phyloP scores from a whole-genome alignment of 192 early-diverging fungal species.

The Entomortierella beljakovae region DNA sequence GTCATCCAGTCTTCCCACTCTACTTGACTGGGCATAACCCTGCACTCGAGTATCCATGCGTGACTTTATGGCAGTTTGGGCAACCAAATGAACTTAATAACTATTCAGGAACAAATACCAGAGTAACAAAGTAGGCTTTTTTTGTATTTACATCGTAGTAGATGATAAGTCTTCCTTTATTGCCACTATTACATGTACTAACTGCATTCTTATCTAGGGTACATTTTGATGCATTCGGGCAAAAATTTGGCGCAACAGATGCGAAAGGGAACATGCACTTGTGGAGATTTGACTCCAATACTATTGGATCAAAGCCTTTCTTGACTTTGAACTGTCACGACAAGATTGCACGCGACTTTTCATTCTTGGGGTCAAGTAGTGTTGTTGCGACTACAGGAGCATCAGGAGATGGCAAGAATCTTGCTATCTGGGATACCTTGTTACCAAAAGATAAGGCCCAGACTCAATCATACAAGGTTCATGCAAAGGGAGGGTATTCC shows the following conservation, averaged over 20 bases:
- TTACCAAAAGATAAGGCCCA: conserved; percentile 69
- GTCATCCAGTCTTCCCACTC: conserved; percentile 60
- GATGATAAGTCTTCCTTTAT: neutral
- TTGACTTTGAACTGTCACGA: conserved; percentile 67
- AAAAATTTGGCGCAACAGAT: conserved; percentile 81
- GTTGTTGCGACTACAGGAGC: conserved; percentile 79
- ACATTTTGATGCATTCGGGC: conserved; percentile 84
- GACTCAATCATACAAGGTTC: conserved; percentile 46
- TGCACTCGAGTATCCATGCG: conserved; percentile 66
- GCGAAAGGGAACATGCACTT: conserved; percentile 73
- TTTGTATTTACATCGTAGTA: conserved; percentile 14
- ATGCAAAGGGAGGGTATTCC: conserved; percentile 66
- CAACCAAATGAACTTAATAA: conserved; percentile 74
- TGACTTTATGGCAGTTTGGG: conserved; percentile 85
- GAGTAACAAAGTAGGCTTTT: conserved; percentile 57
- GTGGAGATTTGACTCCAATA: conserved; percentile 81
- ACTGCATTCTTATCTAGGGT: conserved; percentile 40
- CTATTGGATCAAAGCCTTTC: conserved; percentile 66
- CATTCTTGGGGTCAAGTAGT: conserved; percentile 78
- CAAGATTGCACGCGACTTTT: conserved; percentile 76
- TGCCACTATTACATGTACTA: neutral
- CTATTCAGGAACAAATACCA: conserved; percentile 63
- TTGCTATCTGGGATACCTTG: conserved; percentile 84
- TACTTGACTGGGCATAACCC: conserved; percentile 63
- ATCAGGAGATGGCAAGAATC: conserved; percentile 67